These are phyloP conservation scores for Kondoa malvinella DNA, from an alignment of 768 basidiomycete genomes.

Conservation along the genomic window DNA sequence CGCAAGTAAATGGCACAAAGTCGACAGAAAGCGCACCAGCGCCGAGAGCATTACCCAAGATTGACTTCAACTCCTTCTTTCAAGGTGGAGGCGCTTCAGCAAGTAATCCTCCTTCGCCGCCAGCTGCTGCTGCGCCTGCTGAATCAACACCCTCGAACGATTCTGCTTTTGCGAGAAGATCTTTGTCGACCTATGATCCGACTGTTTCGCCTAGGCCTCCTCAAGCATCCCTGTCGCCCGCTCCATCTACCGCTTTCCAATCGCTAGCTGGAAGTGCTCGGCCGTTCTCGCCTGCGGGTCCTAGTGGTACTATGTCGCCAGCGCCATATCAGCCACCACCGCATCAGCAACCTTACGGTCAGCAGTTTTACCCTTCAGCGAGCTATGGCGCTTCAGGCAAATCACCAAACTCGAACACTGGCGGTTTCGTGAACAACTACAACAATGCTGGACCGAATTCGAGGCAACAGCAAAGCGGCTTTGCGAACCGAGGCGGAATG, in stretches of 20 bases:
- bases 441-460: neutral
- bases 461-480: neutral
- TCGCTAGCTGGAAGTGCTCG: neutral
- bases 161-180: neutral
- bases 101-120: neutral
- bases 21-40: neutral
- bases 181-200: slow-evolving; percentile 5
- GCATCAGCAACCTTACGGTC: neutral
- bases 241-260: neutral
- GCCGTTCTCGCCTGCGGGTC: neutral
- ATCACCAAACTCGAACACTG: neutral
- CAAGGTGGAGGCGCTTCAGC: slow-evolving; percentile 15
- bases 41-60: neutral
- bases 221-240: neutral
- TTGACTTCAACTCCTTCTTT: slow-evolving; percentile 25
- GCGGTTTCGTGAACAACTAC: neutral
- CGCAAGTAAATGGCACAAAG: neutral
- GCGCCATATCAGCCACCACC: neutral
- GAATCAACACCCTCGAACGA: neutral
- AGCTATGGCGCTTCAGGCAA: neutral
- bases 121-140: neutral
- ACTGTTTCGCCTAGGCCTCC: slow-evolving; percentile 1
- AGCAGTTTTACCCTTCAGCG: neutral
- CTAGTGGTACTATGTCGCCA: neutral
- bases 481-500: neutral